Percentiles rank a stretch among this genome's conserved stretches.
These are phyloP conservation scores for Globisporangium radiosum DNA, from an alignment of 352 stramenopile species.

Conservation along the genomic window DNA sequence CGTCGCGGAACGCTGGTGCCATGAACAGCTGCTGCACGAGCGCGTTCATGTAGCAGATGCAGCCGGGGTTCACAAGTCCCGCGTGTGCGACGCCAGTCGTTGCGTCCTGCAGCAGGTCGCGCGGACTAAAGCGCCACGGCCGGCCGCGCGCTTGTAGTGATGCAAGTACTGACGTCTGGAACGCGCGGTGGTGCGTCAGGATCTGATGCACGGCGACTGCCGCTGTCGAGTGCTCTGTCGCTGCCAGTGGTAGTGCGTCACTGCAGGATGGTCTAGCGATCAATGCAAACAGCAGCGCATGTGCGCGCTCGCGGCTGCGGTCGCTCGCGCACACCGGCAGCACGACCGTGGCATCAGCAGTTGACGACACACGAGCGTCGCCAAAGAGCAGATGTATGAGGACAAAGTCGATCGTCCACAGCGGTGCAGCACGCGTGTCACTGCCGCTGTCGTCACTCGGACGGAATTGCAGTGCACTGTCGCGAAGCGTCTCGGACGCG, in stretches of 20 bases:
- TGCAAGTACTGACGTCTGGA: slow-evolving; percentile 21
- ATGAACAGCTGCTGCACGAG: slow-evolving; percentile 96
- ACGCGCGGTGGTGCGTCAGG: slow-evolving; percentile 8
- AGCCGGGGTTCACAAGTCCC: slow-evolving; percentile 96
- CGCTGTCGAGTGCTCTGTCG: too few species aligned
- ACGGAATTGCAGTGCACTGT: neutral
- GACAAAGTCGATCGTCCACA: slow-evolving; percentile 13
- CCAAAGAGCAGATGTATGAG: slow-evolving; percentile 15
- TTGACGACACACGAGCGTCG: neutral
- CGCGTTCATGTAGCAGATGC: slow-evolving; percentile 99
- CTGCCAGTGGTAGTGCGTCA: neutral
- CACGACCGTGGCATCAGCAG: neutral
- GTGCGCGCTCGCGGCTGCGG: slow-evolving; percentile 5
- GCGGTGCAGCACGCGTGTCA: neutral
- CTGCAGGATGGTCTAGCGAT: too few species aligned
- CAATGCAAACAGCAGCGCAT: slow-evolving; percentile 6
- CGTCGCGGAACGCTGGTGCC: slow-evolving; percentile 49
- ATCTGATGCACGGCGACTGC: neutral
- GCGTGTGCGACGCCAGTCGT: slow-evolving; percentile 27
- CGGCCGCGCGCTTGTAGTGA: slow-evolving; percentile 27
- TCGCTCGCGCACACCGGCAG: slow-evolving; percentile 6
- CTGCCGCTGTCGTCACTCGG: neutral
- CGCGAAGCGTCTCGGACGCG: slow-evolving; percentile 6
- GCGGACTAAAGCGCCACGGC: slow-evolving; percentile 54
- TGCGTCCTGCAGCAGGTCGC: slow-evolving; percentile 32